These are phyloP conservation scores for Mucor mucedo DNA, from an alignment of 371 early-diverging fungal species.

Conservation along the genomic window DNA sequence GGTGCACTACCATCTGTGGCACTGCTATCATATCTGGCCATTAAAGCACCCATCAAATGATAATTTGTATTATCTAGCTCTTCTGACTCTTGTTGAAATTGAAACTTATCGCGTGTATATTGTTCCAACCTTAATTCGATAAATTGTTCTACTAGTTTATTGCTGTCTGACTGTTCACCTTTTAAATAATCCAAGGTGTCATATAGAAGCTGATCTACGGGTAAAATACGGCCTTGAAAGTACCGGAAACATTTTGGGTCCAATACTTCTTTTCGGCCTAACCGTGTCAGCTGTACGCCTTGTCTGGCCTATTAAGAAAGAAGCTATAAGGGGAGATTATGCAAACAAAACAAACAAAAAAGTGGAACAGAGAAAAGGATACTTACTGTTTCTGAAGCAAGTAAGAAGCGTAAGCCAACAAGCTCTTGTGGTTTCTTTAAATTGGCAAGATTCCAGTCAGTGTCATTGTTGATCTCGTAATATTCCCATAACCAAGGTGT, in stretches of 20 bases:
- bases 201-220: conserved; percentile 20
- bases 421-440: conserved; percentile 23
- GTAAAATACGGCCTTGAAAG: conserved; percentile 9
- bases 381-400: conserved; percentile 26
- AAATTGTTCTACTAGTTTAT: conserved; percentile 11
- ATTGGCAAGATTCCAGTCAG: conserved; percentile 31
- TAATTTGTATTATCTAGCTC: conserved; percentile 31
- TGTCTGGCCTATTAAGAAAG: conserved; percentile 17
- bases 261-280: conserved; percentile 6
- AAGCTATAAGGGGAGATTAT: neutral
- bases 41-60: conserved; percentile 44
- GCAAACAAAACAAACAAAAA: conserved; percentile 8
- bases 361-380: neutral
- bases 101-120: conserved; percentile 17
- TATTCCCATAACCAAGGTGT: conserved; percentile 21
- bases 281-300: conserved; percentile 14
- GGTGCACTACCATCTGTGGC: conserved; percentile 12
- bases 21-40: conserved; percentile 36
- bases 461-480: conserved; percentile 12
- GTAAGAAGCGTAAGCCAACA: conserved; percentile 27
- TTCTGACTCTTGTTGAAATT: conserved; percentile 10
- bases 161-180: neutral
- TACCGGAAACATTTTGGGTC: conserved; percentile 18
- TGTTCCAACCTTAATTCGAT: conserved; percentile 27
- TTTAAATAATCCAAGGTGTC: conserved; percentile 26